Percentiles rank a stretch among this genome's conserved stretches.
Conservation (phyloP, 2,329 filamentous ascomycete species). For the Rhynchosporium secalis region DNA sequence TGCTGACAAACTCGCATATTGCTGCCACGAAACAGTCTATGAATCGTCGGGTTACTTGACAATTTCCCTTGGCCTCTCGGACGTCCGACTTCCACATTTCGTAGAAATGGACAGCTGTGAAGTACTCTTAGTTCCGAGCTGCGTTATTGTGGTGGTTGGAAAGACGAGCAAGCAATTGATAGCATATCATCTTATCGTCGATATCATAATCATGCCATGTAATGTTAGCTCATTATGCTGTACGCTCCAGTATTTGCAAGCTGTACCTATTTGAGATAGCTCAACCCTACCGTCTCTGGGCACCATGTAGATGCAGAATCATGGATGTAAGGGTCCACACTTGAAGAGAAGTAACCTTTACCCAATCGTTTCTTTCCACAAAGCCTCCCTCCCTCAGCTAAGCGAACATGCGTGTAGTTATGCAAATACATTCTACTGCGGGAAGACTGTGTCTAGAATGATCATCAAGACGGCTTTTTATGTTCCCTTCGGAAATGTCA, state of each 20-base stretch:
- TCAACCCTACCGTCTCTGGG: neutral
- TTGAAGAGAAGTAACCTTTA: neutral
- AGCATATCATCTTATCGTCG: neutral
- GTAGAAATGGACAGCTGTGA: neutral
- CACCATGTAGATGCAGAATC: constrained; percentile 3
- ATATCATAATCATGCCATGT: constrained; percentile 15
- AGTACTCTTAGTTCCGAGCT: neutral
- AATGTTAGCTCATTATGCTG: constrained; percentile 14
- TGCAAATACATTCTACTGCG: neutral
- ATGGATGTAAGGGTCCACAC: neutral
- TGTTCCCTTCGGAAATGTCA: neutral
- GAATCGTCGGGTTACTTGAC: neutral
- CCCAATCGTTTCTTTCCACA: neutral
- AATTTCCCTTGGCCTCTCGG: constrained; percentile 2
- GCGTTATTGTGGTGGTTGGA: neutral
- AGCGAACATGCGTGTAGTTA: constrained; percentile 9
- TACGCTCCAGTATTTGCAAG: neutral
- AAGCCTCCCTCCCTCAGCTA: neutral
- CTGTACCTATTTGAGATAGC: neutral
- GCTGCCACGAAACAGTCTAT: neutral
- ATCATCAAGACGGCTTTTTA: constrained; percentile 11
- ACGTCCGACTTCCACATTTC: constrained; percentile 4
- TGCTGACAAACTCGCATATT: neutral
- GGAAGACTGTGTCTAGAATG: neutral
- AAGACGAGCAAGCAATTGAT: neutral